These are phyloP conservation scores for Tolypocladium sp. DNA, from an alignment of 2,329 filamentous ascomycete genomes.

Conservation along the genomic window DNA sequence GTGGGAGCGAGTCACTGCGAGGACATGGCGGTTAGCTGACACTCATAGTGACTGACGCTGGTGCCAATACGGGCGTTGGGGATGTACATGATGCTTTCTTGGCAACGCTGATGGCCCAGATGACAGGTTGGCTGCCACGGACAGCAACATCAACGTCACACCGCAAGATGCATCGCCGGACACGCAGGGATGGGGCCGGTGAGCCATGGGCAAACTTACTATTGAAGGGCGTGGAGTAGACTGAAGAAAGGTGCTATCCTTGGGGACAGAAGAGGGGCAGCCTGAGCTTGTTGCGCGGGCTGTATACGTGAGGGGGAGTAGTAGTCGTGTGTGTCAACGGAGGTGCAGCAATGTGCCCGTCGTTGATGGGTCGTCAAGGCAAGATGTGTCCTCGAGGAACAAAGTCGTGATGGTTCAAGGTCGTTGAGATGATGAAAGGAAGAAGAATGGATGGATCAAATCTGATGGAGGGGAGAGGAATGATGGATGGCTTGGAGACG, in stretches of 20 bases:
- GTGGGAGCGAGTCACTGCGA: constrained; percentile 89
- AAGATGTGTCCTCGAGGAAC: not conserved
- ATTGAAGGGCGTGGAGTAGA: constrained; percentile 4
- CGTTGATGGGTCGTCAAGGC: not conserved
- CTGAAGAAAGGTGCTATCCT: not conserved
- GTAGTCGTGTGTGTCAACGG: not conserved
- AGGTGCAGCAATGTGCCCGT: not conserved
- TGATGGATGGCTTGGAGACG: not conserved
- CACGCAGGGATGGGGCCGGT: constrained; percentile 3
- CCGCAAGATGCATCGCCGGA: not conserved
- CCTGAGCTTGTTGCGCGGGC: not conserved
- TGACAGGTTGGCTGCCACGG: not conserved
- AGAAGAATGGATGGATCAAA: constrained; percentile 3
- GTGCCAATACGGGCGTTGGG: not conserved
- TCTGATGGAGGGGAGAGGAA: not conserved
- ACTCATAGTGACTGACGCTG: not conserved
- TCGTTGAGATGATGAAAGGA: constrained; percentile 1
- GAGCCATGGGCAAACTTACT: constrained; percentile 6
- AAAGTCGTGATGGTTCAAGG: not conserved
- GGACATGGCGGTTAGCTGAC: constrained; percentile 4
- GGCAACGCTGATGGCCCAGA: not conserved
- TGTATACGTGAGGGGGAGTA: not conserved
- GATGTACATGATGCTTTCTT: not conserved
- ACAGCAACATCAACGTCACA: not conserved
- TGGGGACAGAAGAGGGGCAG: not conserved